Conservation (phyloP, 202 grass and related monocot genomes). For the Panicum hallii region DNA sequence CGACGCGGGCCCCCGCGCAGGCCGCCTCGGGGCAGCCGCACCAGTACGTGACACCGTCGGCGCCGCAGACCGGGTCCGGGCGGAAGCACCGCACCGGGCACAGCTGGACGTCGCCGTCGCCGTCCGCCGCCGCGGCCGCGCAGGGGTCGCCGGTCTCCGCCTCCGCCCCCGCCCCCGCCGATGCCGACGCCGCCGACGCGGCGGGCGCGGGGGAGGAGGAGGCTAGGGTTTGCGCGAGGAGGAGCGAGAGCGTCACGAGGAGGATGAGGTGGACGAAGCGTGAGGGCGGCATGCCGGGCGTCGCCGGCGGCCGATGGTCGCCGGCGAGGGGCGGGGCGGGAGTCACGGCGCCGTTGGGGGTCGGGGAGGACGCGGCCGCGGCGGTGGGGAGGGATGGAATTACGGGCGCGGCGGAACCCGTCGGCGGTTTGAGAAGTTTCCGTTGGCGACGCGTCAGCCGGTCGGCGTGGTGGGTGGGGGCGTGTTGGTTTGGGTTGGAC, state of each 20-base stretch:
- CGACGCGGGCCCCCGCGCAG: constrained; percentile 70
- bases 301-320: constrained; percentile 49
- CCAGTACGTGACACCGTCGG: constrained; percentile 81
- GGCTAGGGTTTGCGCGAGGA: constrained; percentile 60
- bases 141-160: constrained; percentile 54
- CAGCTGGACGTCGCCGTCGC: constrained; percentile 24
- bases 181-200: constrained; percentile 42
- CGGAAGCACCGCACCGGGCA: constrained; percentile 86
- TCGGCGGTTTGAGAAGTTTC: constrained; percentile 44
- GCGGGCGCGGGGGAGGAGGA: constrained; percentile 26
- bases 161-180: background rate
- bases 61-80: constrained; percentile 84
- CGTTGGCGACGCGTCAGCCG: constrained; percentile 34
- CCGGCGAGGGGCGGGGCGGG: constrained; percentile 39
- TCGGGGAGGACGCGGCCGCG: constrained; percentile 13
- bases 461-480: constrained; percentile 27
- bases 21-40: constrained; percentile 84
- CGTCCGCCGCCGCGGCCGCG: constrained; percentile 50
- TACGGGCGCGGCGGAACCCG: constrained; percentile 43
- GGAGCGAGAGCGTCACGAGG: constrained; percentile 43
- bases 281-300: constrained; percentile 35
- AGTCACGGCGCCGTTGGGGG: constrained; percentile 32
- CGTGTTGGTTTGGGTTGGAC: constrained; percentile 41
- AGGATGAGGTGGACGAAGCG: constrained; percentile 44
- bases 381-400: constrained; percentile 1